Evolutionary conservation across 805 yeast species (phyloP).

Genomic region (Saccharomycopsis schoenii): DNA sequence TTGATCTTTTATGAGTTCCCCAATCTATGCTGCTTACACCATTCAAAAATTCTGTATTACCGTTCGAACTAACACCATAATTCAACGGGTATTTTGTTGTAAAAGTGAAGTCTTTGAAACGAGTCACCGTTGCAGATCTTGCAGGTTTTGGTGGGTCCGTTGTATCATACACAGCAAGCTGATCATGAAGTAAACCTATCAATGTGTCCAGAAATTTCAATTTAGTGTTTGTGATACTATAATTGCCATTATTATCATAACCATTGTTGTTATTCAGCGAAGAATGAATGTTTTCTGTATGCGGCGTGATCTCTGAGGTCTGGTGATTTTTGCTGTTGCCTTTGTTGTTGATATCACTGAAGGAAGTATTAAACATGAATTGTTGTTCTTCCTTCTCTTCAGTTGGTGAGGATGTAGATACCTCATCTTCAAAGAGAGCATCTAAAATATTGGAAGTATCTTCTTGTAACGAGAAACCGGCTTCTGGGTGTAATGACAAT

Average conservation of each 20-base stretch:
- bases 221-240: background rate
- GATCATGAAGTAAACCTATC: background rate
- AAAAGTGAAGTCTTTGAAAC: background rate
- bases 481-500: constrained; percentile 11
- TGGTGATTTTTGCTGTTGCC: background rate
- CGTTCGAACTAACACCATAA: background rate
- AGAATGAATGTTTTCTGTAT: background rate
- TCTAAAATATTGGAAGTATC: background rate
- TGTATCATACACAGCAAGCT: background rate
- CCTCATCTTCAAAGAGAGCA: background rate
- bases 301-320: background rate
- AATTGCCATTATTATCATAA: constrained; percentile 16
- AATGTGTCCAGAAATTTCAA: background rate
- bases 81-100: background rate
- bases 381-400: background rate
- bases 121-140: background rate
- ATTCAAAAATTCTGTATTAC: background rate
- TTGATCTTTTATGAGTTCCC: constrained; percentile 3
- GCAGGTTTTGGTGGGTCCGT: background rate
- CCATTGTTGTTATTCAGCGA: constrained; percentile 9
- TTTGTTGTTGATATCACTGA: background rate
- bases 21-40: background rate
- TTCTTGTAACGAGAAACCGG: constrained; percentile 7
- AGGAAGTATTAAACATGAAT: background rate
- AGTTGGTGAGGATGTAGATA: background rate